Conservation (phyloP, 2,329 filamentous ascomycete genomes). For the Fusarium sp. region DNA sequence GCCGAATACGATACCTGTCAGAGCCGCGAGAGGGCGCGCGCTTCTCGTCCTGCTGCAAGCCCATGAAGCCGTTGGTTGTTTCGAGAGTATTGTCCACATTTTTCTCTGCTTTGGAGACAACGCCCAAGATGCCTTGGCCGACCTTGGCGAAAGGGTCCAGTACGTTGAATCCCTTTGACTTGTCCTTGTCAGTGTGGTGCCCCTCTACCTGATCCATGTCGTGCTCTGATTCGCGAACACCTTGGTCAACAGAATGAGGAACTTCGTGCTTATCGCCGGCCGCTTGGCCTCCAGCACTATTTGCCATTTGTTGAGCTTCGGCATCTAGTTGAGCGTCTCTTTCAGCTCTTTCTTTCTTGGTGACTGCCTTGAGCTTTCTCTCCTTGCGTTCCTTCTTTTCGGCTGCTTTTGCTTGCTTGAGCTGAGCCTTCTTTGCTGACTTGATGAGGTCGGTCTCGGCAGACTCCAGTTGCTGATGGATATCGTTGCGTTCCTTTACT, state of each 20-base stretch:
- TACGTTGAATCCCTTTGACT: constrained; percentile 46
- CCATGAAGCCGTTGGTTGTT: constrained; percentile 65
- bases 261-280: constrained; percentile 65
- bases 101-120: constrained; percentile 58
- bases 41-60: constrained; percentile 19
- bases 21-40: neutral
- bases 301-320: constrained; percentile 62
- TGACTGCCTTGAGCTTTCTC: constrained; percentile 59
- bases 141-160: constrained; percentile 59
- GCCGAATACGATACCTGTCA: constrained; percentile 33
- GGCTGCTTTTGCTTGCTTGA: constrained; percentile 72
- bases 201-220: constrained; percentile 42
- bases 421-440: constrained; percentile 79
- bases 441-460: constrained; percentile 89
- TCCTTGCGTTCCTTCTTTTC: constrained; percentile 73
- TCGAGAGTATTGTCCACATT: constrained; percentile 65
- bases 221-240: constrained; percentile 54
- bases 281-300: constrained; percentile 48
- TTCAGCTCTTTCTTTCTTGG: constrained; percentile 62
- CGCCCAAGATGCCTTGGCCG: constrained; percentile 61
- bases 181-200: constrained; percentile 4
- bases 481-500: constrained; percentile 76
- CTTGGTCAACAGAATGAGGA: constrained; percentile 62
- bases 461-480: constrained; percentile 78
- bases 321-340: constrained; percentile 62